Base-by-base conservation (phyloP, 352 stramenopile genomes). In the Phytopythium sindhum region DNA sequence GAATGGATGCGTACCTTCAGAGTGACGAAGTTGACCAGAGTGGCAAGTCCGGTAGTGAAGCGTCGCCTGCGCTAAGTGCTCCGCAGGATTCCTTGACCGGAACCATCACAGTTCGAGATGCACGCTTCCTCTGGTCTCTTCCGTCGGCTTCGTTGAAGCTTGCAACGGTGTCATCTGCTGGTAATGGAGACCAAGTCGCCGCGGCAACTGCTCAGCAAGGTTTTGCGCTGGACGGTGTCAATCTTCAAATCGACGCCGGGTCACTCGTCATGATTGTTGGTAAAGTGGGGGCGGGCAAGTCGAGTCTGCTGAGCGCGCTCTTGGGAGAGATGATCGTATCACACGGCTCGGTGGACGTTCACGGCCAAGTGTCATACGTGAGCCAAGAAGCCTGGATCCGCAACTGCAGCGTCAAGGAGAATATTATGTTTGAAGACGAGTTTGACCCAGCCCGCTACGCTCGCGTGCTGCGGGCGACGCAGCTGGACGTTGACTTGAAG, bases 401-500 rank as follows among this genome's bases (percentile, higher is more conserved):
- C n/a, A 72, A 78, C 61, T 45, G 50, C 42, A 77, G 47, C 35
- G 23, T 82, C n/a, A 62, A 65, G 15, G 64, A 74, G 29, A 82
- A 82, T 55, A 76, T 82, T 14, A n/a, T 76, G 50, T 82, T 82
- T 28, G 68, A 73, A 28, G 56, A 62, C 24, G 29, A 68, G 12
- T 61, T 78, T 7, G 59, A 80, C 26, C 31, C 56, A 0, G 56
- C 50, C 12, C 66, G 61, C 7, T 83, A 83, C 61, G 24, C 85
- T 28, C 63, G 71, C 33, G 84, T 90, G 10, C 61, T 97, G n/a
- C 53, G 76, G 45, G 79, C 78, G 11, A 98, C 91, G 61, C 84
- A 90, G 37, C 74, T 98, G 24, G 53, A 69, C 2, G 72, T 88
- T 39, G 94, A 98, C 68, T 67, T 98, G 10, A 67, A 77, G 23